Conservation (phyloP, 352 stramenopile genomes). For the Thraustotheca clavata region DNA sequence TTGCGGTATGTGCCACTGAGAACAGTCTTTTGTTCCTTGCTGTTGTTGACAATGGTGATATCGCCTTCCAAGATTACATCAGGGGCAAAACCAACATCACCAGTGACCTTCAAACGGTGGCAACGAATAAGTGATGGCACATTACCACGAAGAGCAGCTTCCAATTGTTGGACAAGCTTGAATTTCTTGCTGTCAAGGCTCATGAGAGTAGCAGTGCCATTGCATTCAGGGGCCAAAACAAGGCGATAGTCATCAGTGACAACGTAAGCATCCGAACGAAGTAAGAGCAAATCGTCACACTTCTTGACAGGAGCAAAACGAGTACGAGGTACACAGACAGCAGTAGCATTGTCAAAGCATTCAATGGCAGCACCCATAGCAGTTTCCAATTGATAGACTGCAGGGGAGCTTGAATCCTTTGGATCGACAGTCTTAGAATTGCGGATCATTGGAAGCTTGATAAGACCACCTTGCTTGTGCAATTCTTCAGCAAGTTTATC, state of each 20-base stretch:
- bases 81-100: constrained; percentile 89
- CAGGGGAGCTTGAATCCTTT: constrained; percentile 73
- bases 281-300: constrained; percentile 81
- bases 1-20: constrained; percentile 90
- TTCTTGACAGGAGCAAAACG: constrained; percentile 87
- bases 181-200: constrained; percentile 96
- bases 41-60: constrained; percentile 94
- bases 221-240: constrained; percentile 92
- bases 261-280: constrained; percentile 97
- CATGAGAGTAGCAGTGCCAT: constrained; percentile 92
- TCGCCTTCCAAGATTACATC: constrained; percentile 88
- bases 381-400: constrained; percentile 83
- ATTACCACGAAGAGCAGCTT: constrained; percentile 88
- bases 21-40: constrained; percentile 93
- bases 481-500: constrained; percentile 80
- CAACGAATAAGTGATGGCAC: constrained; percentile 95
- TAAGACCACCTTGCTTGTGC: constrained; percentile 67
- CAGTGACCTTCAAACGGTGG: constrained; percentile 92
- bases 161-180: constrained; percentile 96
- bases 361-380: constrained; percentile 84
- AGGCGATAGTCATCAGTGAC: constrained; percentile 94
- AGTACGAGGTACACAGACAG: constrained; percentile 81
- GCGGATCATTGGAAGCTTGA: constrained; percentile 82
- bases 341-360: constrained; percentile 78
- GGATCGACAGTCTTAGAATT: constrained; percentile 84